Percentiles rank a stretch among this genome's conserved stretches.
These are phyloP conservation scores for Agaricus blazei DNA, from an alignment of 768 basidiomycete species.

Conservation along the genomic window DNA sequence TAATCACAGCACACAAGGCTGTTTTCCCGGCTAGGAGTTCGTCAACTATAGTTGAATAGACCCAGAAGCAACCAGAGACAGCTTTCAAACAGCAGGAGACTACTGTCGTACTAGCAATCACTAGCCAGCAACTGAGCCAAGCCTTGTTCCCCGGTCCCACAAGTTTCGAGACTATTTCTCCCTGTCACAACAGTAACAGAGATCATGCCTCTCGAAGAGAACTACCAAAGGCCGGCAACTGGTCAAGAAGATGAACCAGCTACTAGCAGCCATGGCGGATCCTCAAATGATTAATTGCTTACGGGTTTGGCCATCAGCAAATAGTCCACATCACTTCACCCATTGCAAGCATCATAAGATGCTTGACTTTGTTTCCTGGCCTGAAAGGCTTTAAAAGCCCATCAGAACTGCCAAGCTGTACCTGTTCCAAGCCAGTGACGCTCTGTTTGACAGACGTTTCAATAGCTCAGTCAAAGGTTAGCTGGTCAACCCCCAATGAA, in stretches of 20 bases:
- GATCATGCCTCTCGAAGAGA: conserved; percentile 30
- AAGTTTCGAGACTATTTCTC: conserved; percentile 31
- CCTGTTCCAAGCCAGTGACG: conserved; percentile 29
- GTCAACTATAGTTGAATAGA: conserved; percentile 10
- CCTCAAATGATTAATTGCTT: conserved; percentile 29
- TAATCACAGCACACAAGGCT: conserved; percentile 8
- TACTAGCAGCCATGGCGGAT: conserved; percentile 26
- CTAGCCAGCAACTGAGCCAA: conserved; percentile 21
- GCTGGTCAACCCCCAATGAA: conserved; percentile 24
- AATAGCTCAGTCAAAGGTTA: conserved; percentile 28
- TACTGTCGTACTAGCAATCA: conserved; percentile 1
- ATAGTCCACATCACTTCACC: conserved; percentile 29
- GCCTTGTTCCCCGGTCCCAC: conserved; percentile 44
- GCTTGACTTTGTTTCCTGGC: conserved; percentile 9
- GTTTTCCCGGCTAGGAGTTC: conserved; percentile 22
- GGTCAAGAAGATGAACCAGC: conserved; percentile 14
- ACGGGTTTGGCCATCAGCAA: conserved; percentile 36
- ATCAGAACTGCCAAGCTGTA: conserved; percentile 11
- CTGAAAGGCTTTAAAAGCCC: no score
- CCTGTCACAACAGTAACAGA: conserved; percentile 25
- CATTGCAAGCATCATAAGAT: conserved; percentile 25
- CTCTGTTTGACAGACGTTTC: conserved; percentile 26
- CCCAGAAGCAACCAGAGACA: conserved; percentile 7
- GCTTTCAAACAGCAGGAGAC: conserved; percentile 5
- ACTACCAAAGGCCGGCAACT: conserved; percentile 29